These are phyloP conservation scores for Boletales sp. DNA, from an alignment of 768 basidiomycete species.

Conservation along the genomic window DNA sequence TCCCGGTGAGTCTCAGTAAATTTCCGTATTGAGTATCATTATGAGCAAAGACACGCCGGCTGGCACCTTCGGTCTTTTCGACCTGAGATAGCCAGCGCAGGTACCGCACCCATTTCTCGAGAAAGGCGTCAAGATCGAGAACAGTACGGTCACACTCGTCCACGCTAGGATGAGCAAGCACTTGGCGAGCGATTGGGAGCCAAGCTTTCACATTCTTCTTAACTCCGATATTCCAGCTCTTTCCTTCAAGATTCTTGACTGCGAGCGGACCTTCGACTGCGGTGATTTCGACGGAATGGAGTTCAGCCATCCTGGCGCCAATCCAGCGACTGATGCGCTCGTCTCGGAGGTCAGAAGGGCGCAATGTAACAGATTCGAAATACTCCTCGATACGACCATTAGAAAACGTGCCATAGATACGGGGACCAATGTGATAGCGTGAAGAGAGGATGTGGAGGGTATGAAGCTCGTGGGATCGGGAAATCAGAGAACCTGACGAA, in stretches of 20 bases:
- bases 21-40: constrained; percentile 98
- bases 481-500: constrained; percentile 82
- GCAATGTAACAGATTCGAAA: constrained; percentile 83
- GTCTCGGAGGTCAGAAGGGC: constrained; percentile 73
- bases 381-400: constrained; percentile 97
- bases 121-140: constrained; percentile 65
- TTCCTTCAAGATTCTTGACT: constrained; percentile 38
- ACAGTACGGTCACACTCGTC: constrained; percentile 42
- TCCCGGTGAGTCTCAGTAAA: constrained; percentile 62
- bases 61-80: constrained; percentile 56
- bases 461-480: constrained; percentile 80
- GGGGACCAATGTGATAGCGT: constrained; percentile 83
- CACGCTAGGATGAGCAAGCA: constrained; percentile 61
- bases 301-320: constrained; percentile 91
- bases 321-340: constrained; percentile 78
- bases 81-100: constrained; percentile 61
- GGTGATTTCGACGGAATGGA: constrained; percentile 86
- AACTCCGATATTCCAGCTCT: constrained; percentile 55
- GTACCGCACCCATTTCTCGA: constrained; percentile 64
- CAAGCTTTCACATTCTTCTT: constrained; percentile 68
- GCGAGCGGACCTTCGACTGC: constrained; percentile 50
- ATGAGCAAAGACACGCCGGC: constrained; percentile 77
- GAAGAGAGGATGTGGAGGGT: constrained; percentile 89
- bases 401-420: constrained; percentile 90
- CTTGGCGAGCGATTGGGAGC: constrained; percentile 67